These are phyloP conservation scores for Fusarium heterosporum DNA, from an alignment of 2,329 filamentous ascomycete species.

Conservation along the genomic window DNA sequence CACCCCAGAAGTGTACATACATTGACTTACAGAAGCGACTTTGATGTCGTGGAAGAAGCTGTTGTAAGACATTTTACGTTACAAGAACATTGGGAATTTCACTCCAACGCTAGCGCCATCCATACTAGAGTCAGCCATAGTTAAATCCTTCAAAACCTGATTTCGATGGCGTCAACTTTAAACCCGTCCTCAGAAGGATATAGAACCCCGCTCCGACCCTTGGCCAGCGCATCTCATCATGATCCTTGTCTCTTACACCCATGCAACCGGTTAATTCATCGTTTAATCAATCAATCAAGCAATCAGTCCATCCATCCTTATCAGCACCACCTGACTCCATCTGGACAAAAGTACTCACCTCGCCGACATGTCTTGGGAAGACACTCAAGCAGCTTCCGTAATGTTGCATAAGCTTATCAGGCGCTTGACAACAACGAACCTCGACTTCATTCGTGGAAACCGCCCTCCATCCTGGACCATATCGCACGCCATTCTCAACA, in stretches of 20 bases:
- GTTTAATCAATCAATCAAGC: conserved; percentile 14
- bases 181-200: background rate
- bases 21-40: conserved; percentile 1
- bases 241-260: conserved; percentile 16
- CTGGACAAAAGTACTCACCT: conserved; percentile 33
- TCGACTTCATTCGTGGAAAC: conserved; percentile 22
- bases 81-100: conserved; percentile 1
- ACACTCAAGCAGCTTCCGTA: background rate
- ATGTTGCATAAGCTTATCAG: conserved; percentile 31
- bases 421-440: background rate
- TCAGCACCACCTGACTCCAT: conserved; percentile 23
- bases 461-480: background rate
- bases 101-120: background rate
- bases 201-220: conserved; percentile 9
- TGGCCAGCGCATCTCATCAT: conserved; percentile 4
- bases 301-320: conserved; percentile 27
- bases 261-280: conserved; percentile 3
- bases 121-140: background rate
- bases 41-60: conserved; percentile 4
- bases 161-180: background rate
- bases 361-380: conserved; percentile 12
- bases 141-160: conserved; percentile 10
- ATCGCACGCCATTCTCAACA: conserved; percentile 18
- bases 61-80: conserved; percentile 8
- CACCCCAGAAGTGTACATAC: conserved; percentile 26